Evolutionary conservation across 371 early-diverging fungal species (phyloP), one percentile per base, ranked within the genome.

Genomic region (Syncephalastrum sp.): DNA sequence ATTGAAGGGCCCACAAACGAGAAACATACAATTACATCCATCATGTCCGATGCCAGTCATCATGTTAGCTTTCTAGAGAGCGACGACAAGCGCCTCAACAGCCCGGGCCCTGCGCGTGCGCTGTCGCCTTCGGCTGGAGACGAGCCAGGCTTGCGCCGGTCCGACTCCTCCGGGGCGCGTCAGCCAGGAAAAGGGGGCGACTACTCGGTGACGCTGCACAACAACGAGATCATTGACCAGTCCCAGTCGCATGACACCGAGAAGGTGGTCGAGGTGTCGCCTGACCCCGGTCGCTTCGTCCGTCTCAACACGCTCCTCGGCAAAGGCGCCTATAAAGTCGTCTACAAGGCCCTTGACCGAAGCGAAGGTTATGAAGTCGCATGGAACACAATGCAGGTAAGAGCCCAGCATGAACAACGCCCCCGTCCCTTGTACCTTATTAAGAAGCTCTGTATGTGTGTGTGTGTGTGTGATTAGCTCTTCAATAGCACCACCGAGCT

Each of bases 321-420:
- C 46, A 75, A 75, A 57, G 77, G 93, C 5, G 89, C 91, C 4
- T 91, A 87, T 68, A 93, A 93, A 61, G 82, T 86, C 25, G 93
- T 93, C 3, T 90, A 81, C 65, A 91, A 90, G 56, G 91, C 89
- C 13, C 82, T 90, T 59, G 92, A 93, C 61, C 77, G 83, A 19
- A 89, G 90, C 56, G 90, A 90, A 68, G 91, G 91, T 5, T 82
- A 88, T 42, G 92, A 91, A 70, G 90, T 93, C 5, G 93, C 93
- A 25, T 93, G 92, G 91, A 91, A 91, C 64, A 61, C 71, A 0
- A 66, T 75, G 65, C 72, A 75, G 78, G 68, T 64, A 68, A 54
- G 60, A 46, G 10, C 56, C 43, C 57, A 65, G 16, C 50, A 60
- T 21, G 13, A 41, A 27, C 7, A 5, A 27, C 27, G 7, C 1